Base-by-base conservation (phyloP, 2,329 filamentous ascomycete genomes). In the Alternaria dauci region DNA sequence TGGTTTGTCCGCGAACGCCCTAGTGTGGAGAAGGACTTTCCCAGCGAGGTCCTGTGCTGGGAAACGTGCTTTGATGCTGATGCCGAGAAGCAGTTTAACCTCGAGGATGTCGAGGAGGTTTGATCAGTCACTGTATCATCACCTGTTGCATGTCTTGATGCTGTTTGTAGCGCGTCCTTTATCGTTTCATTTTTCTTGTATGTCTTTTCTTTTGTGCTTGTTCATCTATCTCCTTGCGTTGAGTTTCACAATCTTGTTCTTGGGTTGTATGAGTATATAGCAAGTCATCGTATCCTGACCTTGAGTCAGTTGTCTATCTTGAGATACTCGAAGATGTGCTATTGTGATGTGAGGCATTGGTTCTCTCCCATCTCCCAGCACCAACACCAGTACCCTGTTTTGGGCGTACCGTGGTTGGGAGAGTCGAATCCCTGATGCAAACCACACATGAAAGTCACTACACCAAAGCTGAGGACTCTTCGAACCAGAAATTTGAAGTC, bases 11-110 rank as follows among this genome's bases (percentile, higher is more conserved):
- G 79, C 46, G 81, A 83, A 57, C 70, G 78, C 48, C 79, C 81
- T 3, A 79, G 78, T 41, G 80, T 84, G 1, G 80, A 80, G 44
- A 75, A 76, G 47, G 82, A 84, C 59, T 83, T 77, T 66, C 79
- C 68, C 48, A 78, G 69, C 58, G 79, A 77, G 68, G 79, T 78
- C 41, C 76, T 78, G 34, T 79, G 73, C 75, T 83, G 82, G 80
- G 81, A 79, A 74, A 81, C 73, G 48, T 82, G 75, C 59, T 84
- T 82, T 56, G 82, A 84, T 60, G 77, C 75, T 16, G 79, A 80
- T 59, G 70, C 68, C 0, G 71, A 73, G 59, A 72, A 75, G 63
- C 60, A 68, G 59, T 52, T 61, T 56, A 65, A 60, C 36, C 8
- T 62, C 2, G 63, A 66, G 20, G 59, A 62, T 28, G 58, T 26